These are phyloP conservation scores for Udeniomyces megalosporus DNA, from an alignment of 768 basidiomycete genomes.

Conservation along the genomic window DNA sequence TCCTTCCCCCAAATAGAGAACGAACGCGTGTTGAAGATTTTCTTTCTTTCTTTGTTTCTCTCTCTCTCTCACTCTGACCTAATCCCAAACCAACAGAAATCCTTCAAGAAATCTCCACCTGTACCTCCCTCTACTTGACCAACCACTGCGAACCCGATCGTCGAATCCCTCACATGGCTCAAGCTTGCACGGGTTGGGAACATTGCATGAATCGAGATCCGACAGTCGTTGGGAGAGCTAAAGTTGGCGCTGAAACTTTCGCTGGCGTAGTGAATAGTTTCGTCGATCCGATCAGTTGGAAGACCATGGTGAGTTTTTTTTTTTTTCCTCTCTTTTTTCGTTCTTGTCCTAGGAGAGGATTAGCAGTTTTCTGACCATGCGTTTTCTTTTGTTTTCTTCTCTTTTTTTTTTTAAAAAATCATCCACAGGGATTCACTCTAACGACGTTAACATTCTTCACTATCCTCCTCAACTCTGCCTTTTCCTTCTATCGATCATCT, in stretches of 20 bases:
- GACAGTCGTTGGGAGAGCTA: slow-evolving; percentile 68
- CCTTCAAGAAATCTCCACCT: slow-evolving; percentile 79
- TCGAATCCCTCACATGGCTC: slow-evolving; percentile 67
- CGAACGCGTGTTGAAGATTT: too few species aligned
- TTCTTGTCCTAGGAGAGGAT: too few species aligned
- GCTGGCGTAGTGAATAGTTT: slow-evolving; percentile 94
- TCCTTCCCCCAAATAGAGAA: too few species aligned
- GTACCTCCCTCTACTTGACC: slow-evolving; percentile 59
- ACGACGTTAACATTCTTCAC: slow-evolving; percentile 11
- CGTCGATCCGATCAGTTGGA: slow-evolving; percentile 94
- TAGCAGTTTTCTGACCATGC: background rate
- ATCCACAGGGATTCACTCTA: slow-evolving; percentile 4
- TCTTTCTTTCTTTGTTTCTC: background rate
- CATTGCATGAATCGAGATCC: slow-evolving; percentile 92
- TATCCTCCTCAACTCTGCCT: slow-evolving; percentile 12
- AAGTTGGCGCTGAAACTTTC: slow-evolving; percentile 82
- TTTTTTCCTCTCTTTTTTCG: background rate
- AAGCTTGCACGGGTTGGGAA: slow-evolving; percentile 78
- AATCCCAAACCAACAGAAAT: slow-evolving; percentile 50
- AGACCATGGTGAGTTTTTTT: slow-evolving; percentile 55
- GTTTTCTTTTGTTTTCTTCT: background rate
- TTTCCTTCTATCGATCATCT: background rate
- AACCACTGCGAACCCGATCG: slow-evolving; percentile 58
- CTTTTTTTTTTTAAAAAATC: too few species aligned
- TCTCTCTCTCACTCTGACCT: background rate